phyloP scores from a whole-genome alignment of 345 rosid species.

The Angophora floribunda region DNA sequence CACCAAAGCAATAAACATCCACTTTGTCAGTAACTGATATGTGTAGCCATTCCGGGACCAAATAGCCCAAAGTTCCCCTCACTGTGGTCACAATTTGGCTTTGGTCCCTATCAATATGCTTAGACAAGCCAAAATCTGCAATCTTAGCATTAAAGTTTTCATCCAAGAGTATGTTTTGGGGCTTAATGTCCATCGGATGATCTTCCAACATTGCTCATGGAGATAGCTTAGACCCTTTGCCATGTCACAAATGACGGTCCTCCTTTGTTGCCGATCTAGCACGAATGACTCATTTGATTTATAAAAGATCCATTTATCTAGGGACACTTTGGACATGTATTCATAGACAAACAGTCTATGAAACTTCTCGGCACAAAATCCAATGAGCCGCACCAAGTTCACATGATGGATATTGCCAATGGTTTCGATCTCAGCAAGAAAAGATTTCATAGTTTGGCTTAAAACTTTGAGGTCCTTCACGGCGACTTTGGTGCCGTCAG shows the following conservation, averaged over 20 bases:
- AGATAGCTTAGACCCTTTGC: slow-evolving; percentile 10
- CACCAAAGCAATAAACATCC: background rate
- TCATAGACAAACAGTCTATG: slow-evolving; percentile 9
- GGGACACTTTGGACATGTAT: slow-evolving; percentile 1
- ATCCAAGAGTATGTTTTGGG: background rate
- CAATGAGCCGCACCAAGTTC: slow-evolving; percentile 9
- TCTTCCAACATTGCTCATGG: slow-evolving; percentile 7
- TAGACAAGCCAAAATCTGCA: slow-evolving; percentile 1
- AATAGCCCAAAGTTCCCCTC: background rate
- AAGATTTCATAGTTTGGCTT: slow-evolving; percentile 1
- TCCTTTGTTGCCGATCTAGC: slow-evolving; percentile 1
- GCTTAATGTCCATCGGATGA: background rate
- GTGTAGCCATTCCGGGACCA: background rate
- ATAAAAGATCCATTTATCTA: slow-evolving; percentile 8
- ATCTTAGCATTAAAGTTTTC: background rate
- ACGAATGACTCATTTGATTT: background rate
- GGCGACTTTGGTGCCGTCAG: slow-evolving; percentile 3
- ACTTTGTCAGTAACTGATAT: background rate
- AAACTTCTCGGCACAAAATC: slow-evolving; percentile 11
- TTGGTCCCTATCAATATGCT: background rate
- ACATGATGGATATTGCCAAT: slow-evolving; percentile 16
- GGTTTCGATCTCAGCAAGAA: slow-evolving; percentile 15
- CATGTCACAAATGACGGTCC: slow-evolving; percentile 1
- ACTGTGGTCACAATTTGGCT: background rate
- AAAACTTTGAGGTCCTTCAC: slow-evolving; percentile 8